Base-by-base conservation (phyloP, 2,329 filamentous ascomycete species). In the Pyricularia grisea region DNA sequence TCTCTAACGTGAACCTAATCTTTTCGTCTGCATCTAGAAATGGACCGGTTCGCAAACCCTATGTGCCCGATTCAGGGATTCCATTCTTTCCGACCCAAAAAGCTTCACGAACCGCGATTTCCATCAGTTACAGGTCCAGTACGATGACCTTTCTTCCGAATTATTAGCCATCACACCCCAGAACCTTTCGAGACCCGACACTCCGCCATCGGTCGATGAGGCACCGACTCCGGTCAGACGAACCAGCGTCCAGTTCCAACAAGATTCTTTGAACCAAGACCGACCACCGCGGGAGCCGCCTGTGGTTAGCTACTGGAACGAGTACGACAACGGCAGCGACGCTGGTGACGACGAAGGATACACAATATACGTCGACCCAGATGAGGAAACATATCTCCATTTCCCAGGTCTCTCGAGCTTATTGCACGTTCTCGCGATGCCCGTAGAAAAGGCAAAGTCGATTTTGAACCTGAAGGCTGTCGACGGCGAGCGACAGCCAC, bases 271-370 rank as follows among this genome's bases (percentile, higher is more conserved):
- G 42, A 20, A 20, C 66, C n/a, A 27, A 4, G 6, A 28, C 11
- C 66, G 25, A n/a, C 11, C 30, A 33, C 6, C 3, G 5, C 65
- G 25, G 33, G 12, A 67, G n/a, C 74, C 70, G 67, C 73, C 77
- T 9, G 76, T 77, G 67, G 74, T 79, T 20, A 81, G 82, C 65
- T 95, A 94, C 76, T 96, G 92, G 92, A 94, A 92, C 77, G 92
- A 96, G 77, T 95, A 94, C 77, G 92, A 96, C 73, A 81, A 94
- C 75, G 91, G 91, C 10, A 93, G 92, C 76, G 91, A 93, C 68
- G 81, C 79, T 2, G 85, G 83, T 67, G 87, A 84, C 2, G 84
- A 88, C 63, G 84, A 86, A 50, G 85, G 84, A 33, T 95, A 93
- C 77, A 84, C 87, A 64, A 89, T 95, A 72, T 93, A 92, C 74